Percentiles rank a stretch among this genome's conserved stretches.
phyloP scores from a whole-genome alignment of 2,329 filamentous ascomycete genomes.

The Plectosphaerella cucumerina region DNA sequence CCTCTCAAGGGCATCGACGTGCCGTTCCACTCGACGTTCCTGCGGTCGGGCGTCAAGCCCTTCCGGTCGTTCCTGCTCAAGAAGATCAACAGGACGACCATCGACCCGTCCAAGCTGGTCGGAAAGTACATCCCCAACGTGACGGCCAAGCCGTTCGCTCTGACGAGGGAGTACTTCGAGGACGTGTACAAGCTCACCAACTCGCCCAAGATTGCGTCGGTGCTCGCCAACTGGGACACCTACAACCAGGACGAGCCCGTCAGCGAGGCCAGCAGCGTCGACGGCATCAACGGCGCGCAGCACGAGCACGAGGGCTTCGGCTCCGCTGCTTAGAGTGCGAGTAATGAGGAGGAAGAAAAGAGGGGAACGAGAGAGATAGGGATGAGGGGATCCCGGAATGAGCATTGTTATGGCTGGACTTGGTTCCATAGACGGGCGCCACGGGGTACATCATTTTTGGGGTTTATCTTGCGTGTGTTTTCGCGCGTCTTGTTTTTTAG shows the following conservation, averaged over 20 bases:
- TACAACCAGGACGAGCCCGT: constrained; percentile 50
- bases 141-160: constrained; percentile 88
- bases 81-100: constrained; percentile 99
- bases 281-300: constrained; percentile 28
- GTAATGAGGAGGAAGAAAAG: constrained; percentile 4
- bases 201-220: constrained; percentile 69
- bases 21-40: constrained; percentile 97
- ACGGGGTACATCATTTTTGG: constrained; percentile 1
- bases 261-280: constrained; percentile 29
- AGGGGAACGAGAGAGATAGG: constrained; percentile 16
- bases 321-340: constrained; percentile 29
- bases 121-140: constrained; percentile 99
- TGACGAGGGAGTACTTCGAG: constrained; percentile 99
- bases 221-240: constrained; percentile 83
- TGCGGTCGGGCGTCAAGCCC: constrained; percentile 96
- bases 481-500: not conserved
- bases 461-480: not conserved
- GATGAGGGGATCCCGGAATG: not conserved
- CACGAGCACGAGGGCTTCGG: constrained; percentile 35
- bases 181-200: constrained; percentile 96
- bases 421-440: constrained; percentile 1
- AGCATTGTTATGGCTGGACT: not conserved
- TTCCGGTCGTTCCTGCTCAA: constrained; percentile 98
- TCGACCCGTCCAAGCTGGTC: constrained; percentile 92
- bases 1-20: constrained; percentile 96